These are phyloP conservation scores for Nicotiana otophora DNA, from an alignment of 257 asterid species.

Conservation along the genomic window DNA sequence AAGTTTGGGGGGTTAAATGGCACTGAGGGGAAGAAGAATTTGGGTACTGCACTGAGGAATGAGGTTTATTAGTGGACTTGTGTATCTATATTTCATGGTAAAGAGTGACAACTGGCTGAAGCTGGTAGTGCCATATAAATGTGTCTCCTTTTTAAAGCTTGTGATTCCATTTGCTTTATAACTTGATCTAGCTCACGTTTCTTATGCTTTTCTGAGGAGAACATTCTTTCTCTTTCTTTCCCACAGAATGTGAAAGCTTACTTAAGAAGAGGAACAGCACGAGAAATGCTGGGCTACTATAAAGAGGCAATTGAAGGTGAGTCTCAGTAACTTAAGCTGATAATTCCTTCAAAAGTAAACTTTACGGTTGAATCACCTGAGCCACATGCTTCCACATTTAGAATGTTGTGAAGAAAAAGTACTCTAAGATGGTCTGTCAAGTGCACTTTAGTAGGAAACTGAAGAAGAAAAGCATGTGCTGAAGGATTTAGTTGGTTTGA, in stretches of 20 bases:
- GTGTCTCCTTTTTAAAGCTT: background rate
- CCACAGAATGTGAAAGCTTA: conserved; percentile 77
- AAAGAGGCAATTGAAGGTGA: conserved; percentile 84
- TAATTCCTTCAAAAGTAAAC: background rate
- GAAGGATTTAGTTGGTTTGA: background rate
- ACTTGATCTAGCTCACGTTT: background rate
- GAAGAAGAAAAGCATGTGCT: background rate
- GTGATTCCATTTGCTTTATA: background rate
- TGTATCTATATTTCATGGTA: background rate
- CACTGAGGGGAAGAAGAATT: background rate
- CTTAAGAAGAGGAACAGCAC: conserved; percentile 83
- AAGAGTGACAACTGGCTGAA: background rate
- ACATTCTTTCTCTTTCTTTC: conserved; percentile 12
- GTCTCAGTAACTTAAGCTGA: conserved; percentile 5
- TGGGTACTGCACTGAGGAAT: background rate
- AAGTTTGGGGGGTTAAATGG: too few species aligned
- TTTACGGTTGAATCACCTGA: background rate
- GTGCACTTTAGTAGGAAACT: background rate
- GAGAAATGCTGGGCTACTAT: conserved; percentile 81
- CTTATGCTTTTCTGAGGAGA: conserved; percentile 1
- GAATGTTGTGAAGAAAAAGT: background rate
- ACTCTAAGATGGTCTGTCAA: background rate
- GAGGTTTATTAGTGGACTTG: background rate
- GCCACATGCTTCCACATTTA: background rate
- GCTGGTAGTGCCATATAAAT: background rate